Percentiles rank a stretch among this genome's conserved stretches.
These are phyloP conservation scores for Salix udensis DNA, from an alignment of 345 rosid genomes.

Conservation along the genomic window DNA sequence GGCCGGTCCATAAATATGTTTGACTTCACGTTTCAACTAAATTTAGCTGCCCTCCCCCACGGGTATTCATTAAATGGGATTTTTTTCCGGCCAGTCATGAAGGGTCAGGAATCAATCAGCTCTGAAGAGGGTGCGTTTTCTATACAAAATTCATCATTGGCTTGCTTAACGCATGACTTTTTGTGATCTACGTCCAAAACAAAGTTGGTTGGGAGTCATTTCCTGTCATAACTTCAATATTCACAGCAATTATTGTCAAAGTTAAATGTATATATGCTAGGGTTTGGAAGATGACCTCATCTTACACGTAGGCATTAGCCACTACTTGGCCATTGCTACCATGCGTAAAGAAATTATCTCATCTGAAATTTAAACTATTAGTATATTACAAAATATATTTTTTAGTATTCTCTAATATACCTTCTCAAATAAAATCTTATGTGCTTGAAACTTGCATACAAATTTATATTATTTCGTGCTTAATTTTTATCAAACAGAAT, in stretches of 20 bases:
- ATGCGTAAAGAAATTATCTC: too few relatives aligned
- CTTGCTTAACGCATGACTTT: neutral
- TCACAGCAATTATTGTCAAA: neutral
- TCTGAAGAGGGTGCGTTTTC: neutral
- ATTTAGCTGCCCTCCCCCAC: too few relatives aligned
- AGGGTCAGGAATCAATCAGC: neutral
- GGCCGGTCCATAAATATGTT: neutral
- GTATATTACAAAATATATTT: too few relatives aligned
- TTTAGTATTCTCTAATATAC: too few relatives aligned
- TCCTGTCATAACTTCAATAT: neutral
- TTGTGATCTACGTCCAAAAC: neutral
- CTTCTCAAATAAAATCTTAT: accelerated
- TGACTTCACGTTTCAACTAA: neutral
- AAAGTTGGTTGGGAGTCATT: neutral
- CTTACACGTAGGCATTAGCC: too few relatives aligned
- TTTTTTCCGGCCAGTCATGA: too few relatives aligned
- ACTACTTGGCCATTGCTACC: too few relatives aligned
- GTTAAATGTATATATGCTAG: neutral
- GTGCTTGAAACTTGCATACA: too few relatives aligned
- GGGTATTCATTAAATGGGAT: too few relatives aligned
- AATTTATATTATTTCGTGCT: too few relatives aligned
- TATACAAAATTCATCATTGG: neutral
- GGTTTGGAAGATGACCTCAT: neutral
- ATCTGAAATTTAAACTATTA: too few relatives aligned
- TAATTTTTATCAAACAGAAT: too few relatives aligned